phyloP scores from a whole-genome alignment of 1,139 yeast species.

The Ogataea hybrid region DNA sequence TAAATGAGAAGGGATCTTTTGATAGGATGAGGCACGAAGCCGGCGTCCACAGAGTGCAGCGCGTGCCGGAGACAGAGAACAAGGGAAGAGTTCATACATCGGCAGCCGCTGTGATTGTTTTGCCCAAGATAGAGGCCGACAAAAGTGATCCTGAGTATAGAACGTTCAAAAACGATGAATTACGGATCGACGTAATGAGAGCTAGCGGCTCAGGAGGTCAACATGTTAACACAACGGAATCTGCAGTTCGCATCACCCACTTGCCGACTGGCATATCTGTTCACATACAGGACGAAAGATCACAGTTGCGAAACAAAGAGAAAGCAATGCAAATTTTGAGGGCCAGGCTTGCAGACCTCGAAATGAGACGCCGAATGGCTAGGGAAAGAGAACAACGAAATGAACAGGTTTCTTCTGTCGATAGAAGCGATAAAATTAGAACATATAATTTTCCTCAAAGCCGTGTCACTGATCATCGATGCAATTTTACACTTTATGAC shows the following conservation, averaged over 20 bases:
- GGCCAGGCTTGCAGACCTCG: conserved; percentile 81
- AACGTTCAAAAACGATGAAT: conserved; percentile 81
- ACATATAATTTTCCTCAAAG: conserved; percentile 94
- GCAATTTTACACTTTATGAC: conserved; percentile 76
- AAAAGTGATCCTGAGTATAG: conserved; percentile 52
- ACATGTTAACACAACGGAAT: conserved; percentile 96
- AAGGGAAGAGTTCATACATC: conserved; percentile 96
- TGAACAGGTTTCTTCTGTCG: conserved; percentile 85
- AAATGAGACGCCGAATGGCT: conserved; percentile 60
- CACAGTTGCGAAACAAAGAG: conserved; percentile 95
- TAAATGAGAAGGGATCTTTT: conserved; percentile 77
- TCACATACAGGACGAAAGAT: conserved; percentile 90
- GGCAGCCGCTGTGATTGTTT: conserved; percentile 91
- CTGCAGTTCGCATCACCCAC: conserved; percentile 93
- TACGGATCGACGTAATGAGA: conserved; percentile 91
- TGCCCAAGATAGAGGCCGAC: conserved; percentile 72
- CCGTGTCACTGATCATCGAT: conserved; percentile 90
- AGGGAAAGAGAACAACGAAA: conserved; percentile 68
- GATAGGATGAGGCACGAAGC: conserved; percentile 77
- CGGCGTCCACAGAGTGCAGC: conserved; percentile 95
- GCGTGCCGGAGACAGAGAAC: conserved; percentile 90
- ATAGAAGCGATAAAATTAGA: conserved; percentile 88
- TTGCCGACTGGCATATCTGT: conserved; percentile 89
- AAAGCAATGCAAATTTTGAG: conserved; percentile 83
- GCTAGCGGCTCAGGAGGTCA: conserved; percentile 99